Evolutionary conservation across 345 rosid species (phyloP), one percentile per base, ranked within the genome.

Genomic region (Adansonia digitata): DNA sequence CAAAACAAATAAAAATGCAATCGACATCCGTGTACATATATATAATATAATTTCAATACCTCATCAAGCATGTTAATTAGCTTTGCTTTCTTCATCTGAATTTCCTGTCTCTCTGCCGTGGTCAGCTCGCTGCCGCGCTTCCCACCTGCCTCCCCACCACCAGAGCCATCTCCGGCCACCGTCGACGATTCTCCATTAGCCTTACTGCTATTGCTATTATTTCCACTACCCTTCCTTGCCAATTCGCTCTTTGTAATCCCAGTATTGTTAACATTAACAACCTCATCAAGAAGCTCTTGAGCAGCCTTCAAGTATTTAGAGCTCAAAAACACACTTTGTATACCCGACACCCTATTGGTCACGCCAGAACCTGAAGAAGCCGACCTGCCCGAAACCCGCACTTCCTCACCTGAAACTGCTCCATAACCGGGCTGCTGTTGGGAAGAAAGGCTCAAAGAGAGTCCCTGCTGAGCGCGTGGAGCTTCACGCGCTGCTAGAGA

Each of bases 31-130:
- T 22, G 57, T 35, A 64, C 22, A 31, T 18, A 10, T 17, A 29
- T 14, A 45, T 9, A 55, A 15, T 2, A 18, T 51, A 51, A 51
- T 18, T 51, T 51, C 10, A 22, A 51, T 18, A 51, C 56, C 56
- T 94, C 97, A 65, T 92, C 97, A 57, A 94, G 92, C 97, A 94
- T 94, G 83, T 61, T 87, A 42, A 88, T 88, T 29, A 94, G 91
- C 82, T 92, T 94, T 11, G 97, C 98, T 83, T 92, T 94, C 85
- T 87, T 94, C 97, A 91, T 92, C 94, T 94, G 98, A 87, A 92
- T 88, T 73, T 94, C 98, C 77, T 94, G 98, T 69, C 97, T 91
- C 86, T 94, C 98, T 2, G 91, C 94, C 20, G 92, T 90, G 55
- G 84, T 77, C 27, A 91, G 85, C 77, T 94, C 97, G 20, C 85